Evolutionary conservation across 2,329 filamentous ascomycete species (phyloP).

Genomic region (Dryadomyces quercivorus): DNA sequence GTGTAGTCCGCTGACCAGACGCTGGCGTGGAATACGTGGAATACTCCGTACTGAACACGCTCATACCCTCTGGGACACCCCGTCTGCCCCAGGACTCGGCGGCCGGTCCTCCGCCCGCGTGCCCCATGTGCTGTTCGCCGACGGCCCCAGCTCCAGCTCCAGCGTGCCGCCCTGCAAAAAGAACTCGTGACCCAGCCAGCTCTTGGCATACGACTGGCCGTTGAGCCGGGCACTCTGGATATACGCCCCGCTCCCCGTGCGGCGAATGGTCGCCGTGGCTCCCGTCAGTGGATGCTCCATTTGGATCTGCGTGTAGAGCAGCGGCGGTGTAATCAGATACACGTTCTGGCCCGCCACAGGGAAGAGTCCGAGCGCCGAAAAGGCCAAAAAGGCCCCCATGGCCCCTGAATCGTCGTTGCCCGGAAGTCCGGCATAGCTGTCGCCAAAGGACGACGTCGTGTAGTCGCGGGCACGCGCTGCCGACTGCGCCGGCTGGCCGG

Average conservation of each 20-base stretch:
- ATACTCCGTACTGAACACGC: too few relatives aligned
- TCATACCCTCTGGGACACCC: not conserved
- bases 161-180: slow-evolving; percentile 43
- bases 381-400: slow-evolving; percentile 41
- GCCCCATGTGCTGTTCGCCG: slow-evolving; percentile 40
- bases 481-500: slow-evolving; percentile 39
- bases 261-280: slow-evolving; percentile 38
- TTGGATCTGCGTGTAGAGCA: slow-evolving; percentile 35
- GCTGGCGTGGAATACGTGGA: too few relatives aligned
- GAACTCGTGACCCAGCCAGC: slow-evolving; percentile 50
- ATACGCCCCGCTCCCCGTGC: slow-evolving; percentile 39
- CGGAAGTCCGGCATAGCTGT: slow-evolving; percentile 41
- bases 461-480: slow-evolving; percentile 40
- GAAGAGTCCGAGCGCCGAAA: slow-evolving; percentile 44
- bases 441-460: slow-evolving; percentile 49
- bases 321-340: slow-evolving; percentile 45
- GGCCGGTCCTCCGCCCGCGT: slow-evolving; percentile 19
- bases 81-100: slow-evolving; percentile 5
- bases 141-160: slow-evolving; percentile 36
- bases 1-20: too few relatives aligned
- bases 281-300: slow-evolving; percentile 35
- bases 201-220: slow-evolving; percentile 40
- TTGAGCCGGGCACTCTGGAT: slow-evolving; percentile 32
- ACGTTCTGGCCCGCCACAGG: slow-evolving; percentile 44
- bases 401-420: slow-evolving; percentile 50